Evolutionary conservation across 306 rosid genomes (phyloP), one percentile per base, ranked within the genome.

Genomic region (Quercus parvula): DNA sequence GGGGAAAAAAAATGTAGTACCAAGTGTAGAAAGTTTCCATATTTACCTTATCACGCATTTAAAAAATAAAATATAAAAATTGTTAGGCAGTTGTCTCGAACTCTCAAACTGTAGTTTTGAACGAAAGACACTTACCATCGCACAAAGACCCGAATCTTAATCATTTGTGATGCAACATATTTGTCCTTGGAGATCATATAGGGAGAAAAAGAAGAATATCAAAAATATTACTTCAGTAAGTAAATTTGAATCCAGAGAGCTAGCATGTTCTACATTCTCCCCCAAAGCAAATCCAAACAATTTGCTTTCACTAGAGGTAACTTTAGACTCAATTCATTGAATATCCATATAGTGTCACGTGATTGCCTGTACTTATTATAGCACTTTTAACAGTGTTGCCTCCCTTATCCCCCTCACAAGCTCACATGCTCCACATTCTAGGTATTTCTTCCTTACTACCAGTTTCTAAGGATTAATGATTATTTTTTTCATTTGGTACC

Each of bases 261-360:
- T 41, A 8, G 46, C 75, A 78, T 35, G 38, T 49, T 49, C 15
- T 49, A 12, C 54, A 49, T 13, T 49, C 54, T 49, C 17, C 54
- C 54, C 54, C 5, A 49, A 49, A 63, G 49, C 69, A 67, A 78
- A 62, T 64, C 78, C 33, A 86, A 30, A 68, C 67, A 51, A 20
- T 38, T 80, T 70, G 77, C 87, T 81, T 87, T 69, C 54, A 71
- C 82, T 19, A 71, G 25, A 74, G 71, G 74, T 17, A 59, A 54
- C 56, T 33, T 78, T 55, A 64, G 81, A 70, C 58, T 84, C 76
- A 38, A 81, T 82, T 78, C 75, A 70, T 22, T 81, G 90, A 73
- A 81, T 69, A 68, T 73, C 83, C 82, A 81, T 15, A 56, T 54
- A 44, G 63, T 70, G 71, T 88, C 91, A 84, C 91, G 89, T 85